Evolutionary conservation across 2,329 filamentous ascomycete species (phyloP), one percentile per base, ranked within the genome.

Genomic region (Nemania sp.): DNA sequence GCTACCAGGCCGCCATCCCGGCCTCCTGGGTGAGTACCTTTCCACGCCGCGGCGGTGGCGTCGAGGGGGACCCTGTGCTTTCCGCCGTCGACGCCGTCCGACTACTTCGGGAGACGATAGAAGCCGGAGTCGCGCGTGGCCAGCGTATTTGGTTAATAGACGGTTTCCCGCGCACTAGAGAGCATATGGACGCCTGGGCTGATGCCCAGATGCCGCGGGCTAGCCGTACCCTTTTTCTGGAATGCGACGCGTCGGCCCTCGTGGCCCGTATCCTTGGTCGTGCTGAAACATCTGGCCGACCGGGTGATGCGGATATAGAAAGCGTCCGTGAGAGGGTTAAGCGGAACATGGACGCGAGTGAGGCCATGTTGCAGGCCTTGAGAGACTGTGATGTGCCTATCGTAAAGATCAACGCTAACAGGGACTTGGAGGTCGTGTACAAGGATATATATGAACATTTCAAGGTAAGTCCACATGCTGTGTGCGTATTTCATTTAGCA

Each of bases 11-110:
- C 52, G 5, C 6, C 27, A 74, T 72, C 35, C 70, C 71, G 3
- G 72, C 68, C 3, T 74, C 72, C 5, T 74, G 67, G 72, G 68
- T 75, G n/a, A 73, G 68, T 32, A 67, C 57, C 11, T 67, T 75
- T 26, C 72, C 70, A 11, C 65, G 69, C 5, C 70, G 68, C 15
- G 11, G 15, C 22, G 52, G 64, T 3, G 60, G 55, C n/a, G 38
- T 13, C n/a, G 47, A 49, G 38, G 53, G 51, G 2, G 67, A 35
- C 41, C 73, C 70, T 24, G 22, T 73, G 2, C 52, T 73, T 2
- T 68, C 72, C 2, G 54, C 70, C 3, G 38, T 27, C 24, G 67
- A 22, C 4, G 70, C 70, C 2, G 69, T 69, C 10, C 58, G n/a
- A 2, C 51, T 74, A 11, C 49, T 75, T 5, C 61, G 62, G 2